Conservation (phyloP, 2,329 filamentous ascomycete species). For the Albifimbria verrucaria region DNA sequence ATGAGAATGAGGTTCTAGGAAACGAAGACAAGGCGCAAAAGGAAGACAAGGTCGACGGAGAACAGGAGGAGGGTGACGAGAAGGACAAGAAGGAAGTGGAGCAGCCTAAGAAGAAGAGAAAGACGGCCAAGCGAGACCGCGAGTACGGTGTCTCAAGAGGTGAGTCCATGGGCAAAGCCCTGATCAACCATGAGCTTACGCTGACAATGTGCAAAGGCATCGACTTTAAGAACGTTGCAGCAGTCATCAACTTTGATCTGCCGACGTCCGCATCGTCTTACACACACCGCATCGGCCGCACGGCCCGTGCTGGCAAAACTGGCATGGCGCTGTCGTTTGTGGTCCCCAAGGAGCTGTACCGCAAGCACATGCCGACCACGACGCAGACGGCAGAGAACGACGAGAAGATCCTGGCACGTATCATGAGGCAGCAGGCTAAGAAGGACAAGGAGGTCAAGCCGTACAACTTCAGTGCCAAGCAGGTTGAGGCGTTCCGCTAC, state of each 20-base stretch:
- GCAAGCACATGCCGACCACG: conserved; percentile 85
- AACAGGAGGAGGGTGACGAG: conserved; percentile 28
- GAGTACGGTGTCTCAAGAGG: conserved; percentile 96
- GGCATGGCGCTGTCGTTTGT: conserved; percentile 97
- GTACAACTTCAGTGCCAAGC: conserved; percentile 92
- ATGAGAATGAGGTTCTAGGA: conserved; percentile 82
- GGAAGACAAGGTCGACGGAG: conserved; percentile 42
- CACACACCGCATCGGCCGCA: conserved; percentile 94
- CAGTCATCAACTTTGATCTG: conserved; percentile 95
- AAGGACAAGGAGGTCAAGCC: conserved; percentile 79
- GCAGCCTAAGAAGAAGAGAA: conserved; percentile 26
- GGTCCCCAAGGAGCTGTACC: conserved; percentile 74
- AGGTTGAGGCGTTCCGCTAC: conserved; percentile 92
- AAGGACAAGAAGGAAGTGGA: conserved; percentile 10
- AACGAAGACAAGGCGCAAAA: conserved; percentile 50
- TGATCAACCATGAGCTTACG: not conserved
- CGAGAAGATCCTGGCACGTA: conserved; percentile 77
- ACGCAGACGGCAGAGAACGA: conserved; percentile 75
- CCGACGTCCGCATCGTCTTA: conserved; percentile 87
- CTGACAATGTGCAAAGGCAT: conserved; percentile 46
- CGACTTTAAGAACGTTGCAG: conserved; percentile 93
- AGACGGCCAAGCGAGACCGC: conserved; percentile 64
- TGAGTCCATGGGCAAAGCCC: too few relatives aligned
- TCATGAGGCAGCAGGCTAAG: conserved; percentile 74
- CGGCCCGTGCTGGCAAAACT: conserved; percentile 83